Base-by-base conservation (phyloP, 148 eudicot genomes). In the Amaranthus cruentus region DNA sequence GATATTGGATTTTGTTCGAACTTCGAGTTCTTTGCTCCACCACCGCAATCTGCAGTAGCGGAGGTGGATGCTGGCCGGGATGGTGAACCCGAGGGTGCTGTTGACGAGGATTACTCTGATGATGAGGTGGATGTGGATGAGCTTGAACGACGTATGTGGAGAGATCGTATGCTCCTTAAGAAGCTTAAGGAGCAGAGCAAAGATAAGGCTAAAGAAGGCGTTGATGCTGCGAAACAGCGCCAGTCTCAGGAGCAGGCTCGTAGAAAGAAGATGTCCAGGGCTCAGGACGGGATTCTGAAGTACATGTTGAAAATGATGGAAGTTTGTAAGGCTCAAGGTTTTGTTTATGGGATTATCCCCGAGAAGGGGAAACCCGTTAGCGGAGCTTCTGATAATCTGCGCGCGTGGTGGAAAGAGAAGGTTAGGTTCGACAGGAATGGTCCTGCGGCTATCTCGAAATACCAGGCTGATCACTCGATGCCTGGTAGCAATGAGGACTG, bases 361-460 rank as follows among this genome's bases (percentile, higher is more conserved):
- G 88, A 87, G 71, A 87, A 87, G 66, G 90, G 90, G 9, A 87
- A 87, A 6, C 88, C 90, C 5, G 90, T 87, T 4, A 85, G 84
- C 7, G 90, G 90, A 47, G 86, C 90, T 9, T 87, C 90, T 47
- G 90, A 87, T 48, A 87, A 84, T 81, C 86, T 87, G 12, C 86
- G 90, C 4, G 88, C 84, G 3, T 87, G 90, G 90, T 87, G 90
- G 90, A 87, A 87, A 43, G 90, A 87, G 49, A 87, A 87, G 21
- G 90, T 87, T 58, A 69, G 88, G 28, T 87, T 87, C 64, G 90
- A 87, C 55, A 46, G 88, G 72, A 84, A 84, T 47, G 90, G 88
- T 7, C 90, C 90, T 4, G 88, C 88, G 71, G 87, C 90, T 44
- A 84, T 87, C 52, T 52, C 88, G 2, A 84, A 84, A 66, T 87